phyloP scores from a whole-genome alignment of 2,329 filamentous ascomycete species.

The Pseudocercospora vitis region DNA sequence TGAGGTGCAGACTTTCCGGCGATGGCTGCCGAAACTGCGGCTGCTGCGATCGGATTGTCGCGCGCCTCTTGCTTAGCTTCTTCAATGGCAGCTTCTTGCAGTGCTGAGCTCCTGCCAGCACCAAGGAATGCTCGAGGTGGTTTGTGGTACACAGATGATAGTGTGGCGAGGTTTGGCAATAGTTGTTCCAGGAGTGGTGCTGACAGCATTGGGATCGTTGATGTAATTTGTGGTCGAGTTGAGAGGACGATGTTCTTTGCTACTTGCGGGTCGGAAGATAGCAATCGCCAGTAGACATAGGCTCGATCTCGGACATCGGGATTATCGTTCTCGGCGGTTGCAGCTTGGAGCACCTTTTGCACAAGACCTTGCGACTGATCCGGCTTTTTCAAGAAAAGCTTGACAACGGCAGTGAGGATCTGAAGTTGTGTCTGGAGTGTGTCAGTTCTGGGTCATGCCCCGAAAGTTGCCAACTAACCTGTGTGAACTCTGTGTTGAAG shows the following conservation, averaged over 20 bases:
- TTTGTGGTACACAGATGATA: constrained; percentile 98
- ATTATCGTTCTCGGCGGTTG: constrained; percentile 94
- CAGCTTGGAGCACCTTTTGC: constrained; percentile 88
- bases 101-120: constrained; percentile 88
- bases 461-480: constrained; percentile 54
- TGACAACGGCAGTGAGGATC: constrained; percentile 94
- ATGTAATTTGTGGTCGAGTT: constrained; percentile 89
- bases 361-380: constrained; percentile 87
- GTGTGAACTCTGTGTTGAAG: constrained; percentile 95
- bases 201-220: constrained; percentile 88
- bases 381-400: constrained; percentile 95
- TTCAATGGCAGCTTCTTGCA: constrained; percentile 93
- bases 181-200: constrained; percentile 81
- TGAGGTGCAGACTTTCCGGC: constrained; percentile 41
- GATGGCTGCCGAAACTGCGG: constrained; percentile 67
- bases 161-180: constrained; percentile 86
- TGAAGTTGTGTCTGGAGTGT: constrained; percentile 81
- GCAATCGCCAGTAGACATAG: constrained; percentile 95
- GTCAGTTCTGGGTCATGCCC: constrained; percentile 34
- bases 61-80: constrained; percentile 89
- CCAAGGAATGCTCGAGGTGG: constrained; percentile 97
- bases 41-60: constrained; percentile 91
- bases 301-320: constrained; percentile 95
- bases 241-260: constrained; percentile 93
- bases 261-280: constrained; percentile 86